phyloP scores from a whole-genome alignment of 345 rosid species.

The Stellera chamaejasme region DNA sequence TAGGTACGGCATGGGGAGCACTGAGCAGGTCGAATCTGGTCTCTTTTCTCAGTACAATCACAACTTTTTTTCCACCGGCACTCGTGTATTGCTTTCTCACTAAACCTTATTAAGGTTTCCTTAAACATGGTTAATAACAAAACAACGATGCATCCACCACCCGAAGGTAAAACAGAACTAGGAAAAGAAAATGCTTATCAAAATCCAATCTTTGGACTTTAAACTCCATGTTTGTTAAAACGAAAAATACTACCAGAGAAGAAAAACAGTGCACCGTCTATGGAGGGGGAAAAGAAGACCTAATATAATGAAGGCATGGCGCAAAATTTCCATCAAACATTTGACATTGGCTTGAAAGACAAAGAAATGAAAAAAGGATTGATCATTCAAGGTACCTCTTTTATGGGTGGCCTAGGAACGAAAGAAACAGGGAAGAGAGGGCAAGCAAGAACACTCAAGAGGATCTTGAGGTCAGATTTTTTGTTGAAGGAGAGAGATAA shows the following conservation, averaged over 20 bases:
- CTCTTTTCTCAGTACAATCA: slow-evolving; percentile 1
- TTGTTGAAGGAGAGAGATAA: slow-evolving; percentile 36
- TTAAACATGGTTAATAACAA: neutral
- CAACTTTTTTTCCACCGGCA: slow-evolving; percentile 4
- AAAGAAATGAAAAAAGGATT: neutral
- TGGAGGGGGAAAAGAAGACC: neutral
- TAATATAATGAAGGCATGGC: neutral
- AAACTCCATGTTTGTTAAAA: no score
- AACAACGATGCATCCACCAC: neutral
- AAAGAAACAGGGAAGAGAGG: slow-evolving; percentile 61
- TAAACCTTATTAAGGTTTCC: neutral
- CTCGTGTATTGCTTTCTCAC: neutral
- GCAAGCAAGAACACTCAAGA: slow-evolving; percentile 61
- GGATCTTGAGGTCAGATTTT: slow-evolving; percentile 42
- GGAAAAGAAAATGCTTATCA: neutral
- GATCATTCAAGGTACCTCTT: slow-evolving; percentile 22
- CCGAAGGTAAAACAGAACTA: neutral
- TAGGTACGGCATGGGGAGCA: slow-evolving; percentile 12
- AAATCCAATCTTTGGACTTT: slow-evolving; percentile 3
- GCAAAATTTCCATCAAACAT: no score
- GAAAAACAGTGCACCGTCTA: neutral
- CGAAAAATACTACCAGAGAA: neutral
- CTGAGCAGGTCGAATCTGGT: slow-evolving; percentile 5
- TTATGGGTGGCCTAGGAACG: slow-evolving; percentile 25
- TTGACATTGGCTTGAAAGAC: neutral